Percentiles rank a stretch among this genome's conserved stretches.
These are phyloP conservation scores for Citrus inodora DNA, from an alignment of 345 rosid genomes.

Conservation along the genomic window DNA sequence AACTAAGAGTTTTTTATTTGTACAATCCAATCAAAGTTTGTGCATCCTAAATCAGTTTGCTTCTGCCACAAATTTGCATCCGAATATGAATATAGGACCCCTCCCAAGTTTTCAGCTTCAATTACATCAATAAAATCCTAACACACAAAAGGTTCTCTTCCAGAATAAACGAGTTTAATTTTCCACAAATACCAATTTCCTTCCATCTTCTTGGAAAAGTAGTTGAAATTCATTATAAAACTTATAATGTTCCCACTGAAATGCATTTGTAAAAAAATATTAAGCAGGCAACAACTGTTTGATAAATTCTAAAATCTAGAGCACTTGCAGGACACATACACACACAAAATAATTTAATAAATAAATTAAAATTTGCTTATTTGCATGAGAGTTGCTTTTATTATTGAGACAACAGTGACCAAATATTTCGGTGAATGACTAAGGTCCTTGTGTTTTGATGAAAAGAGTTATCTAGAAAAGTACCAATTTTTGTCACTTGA, in stretches of 20 bases:
- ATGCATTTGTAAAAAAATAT: not conserved
- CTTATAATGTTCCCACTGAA: too few species aligned
- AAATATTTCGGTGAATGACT: not conserved
- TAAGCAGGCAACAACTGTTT: not conserved
- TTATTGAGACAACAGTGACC: not conserved
- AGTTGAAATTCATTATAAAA: not conserved
- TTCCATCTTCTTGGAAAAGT: not conserved
- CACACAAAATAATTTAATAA: not conserved
- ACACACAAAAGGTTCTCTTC: not conserved
- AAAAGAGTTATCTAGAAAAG: not conserved
- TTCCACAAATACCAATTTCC: not conserved
- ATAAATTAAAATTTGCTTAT: not conserved
- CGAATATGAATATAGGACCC: not conserved
- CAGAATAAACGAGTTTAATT: not conserved
- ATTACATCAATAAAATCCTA: not conserved
- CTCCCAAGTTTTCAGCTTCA: not conserved
- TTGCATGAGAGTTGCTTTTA: not conserved
- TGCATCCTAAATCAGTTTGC: not conserved
- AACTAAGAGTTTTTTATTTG: not conserved
- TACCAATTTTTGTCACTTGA: not conserved
- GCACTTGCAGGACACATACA: not conserved
- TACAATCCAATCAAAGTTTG: not conserved
- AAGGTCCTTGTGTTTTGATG: not conserved
- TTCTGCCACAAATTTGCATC: not conserved
- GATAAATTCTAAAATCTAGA: not conserved